Base-by-base conservation (phyloP, 2,329 filamentous ascomycete genomes). In the Fusarium piperis region DNA sequence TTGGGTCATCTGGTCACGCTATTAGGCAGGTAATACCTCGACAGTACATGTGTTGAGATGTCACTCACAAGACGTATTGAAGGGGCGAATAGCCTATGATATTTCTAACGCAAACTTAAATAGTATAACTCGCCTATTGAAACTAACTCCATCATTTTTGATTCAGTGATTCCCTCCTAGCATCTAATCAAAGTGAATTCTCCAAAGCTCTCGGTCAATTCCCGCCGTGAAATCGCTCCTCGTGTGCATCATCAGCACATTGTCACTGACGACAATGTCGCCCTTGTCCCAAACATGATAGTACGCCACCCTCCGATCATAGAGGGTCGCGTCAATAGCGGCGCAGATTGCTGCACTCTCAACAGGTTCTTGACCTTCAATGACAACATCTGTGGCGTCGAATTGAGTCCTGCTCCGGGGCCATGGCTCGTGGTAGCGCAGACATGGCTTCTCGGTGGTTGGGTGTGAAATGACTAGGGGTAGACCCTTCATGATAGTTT, bases 391-490 rank as follows among this genome's bases (percentile, higher is more conserved):
- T 0, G 83, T 86, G 2, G 84, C 81, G 9, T 85, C 83, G 48
- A 88, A 89, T 15, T 78, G 79, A 0, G 87, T 88, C 76, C 84
- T 86, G n/a, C 78, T 81, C 48, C 83, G 79, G 0, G 85, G 84
- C 87, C 87, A 89, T 0, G 85, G 85, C 70, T 89, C 85, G 64
- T 89, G 86, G 73, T 85, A 90, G 23, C 86, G 83, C 6, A 90
- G 71, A 69, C 87, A 89, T 0, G 85, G 83, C 13, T 80, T 78
- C 0, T 79, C 81, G 0, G 84, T 87, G 0, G 78, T 78, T 0
- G 85, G 85, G 62, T 89, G 87, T 0, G 79, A 71, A 2, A 83
- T 65, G 0, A 87, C 78, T 5, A 89, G 73, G 0, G 83, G 85
- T 0, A 89, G 77, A 2, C 81, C 80, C 3, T 70, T 78, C n/a